Conservation (phyloP, 176 grass and related monocot genomes). For the Guadua angustifolia region DNA sequence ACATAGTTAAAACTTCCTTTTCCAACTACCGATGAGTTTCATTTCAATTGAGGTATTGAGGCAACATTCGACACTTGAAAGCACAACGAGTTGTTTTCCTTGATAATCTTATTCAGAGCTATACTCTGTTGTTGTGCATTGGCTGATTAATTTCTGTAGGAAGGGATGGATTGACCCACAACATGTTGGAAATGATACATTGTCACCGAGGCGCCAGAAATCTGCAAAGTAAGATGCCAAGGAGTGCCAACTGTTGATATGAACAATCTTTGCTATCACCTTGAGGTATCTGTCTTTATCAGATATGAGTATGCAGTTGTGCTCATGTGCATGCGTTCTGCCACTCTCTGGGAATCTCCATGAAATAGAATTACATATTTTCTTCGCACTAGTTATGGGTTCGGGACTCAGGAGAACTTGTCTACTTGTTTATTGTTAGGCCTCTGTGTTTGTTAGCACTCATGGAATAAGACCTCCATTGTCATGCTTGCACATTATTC, state of each 20-base stretch:
- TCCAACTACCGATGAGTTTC: background rate
- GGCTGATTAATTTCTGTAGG: conserved; percentile 57
- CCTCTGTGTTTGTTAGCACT: conserved; percentile 31
- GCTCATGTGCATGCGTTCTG: conserved; percentile 14
- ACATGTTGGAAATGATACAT: conserved; percentile 98
- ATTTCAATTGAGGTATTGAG: conserved; percentile 12
- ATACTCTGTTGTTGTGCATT: conserved; percentile 26
- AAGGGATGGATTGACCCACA: conserved; percentile 98
- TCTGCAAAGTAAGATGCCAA: conserved; percentile 95
- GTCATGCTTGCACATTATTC: conserved; percentile 21
- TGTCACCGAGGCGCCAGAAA: conserved; percentile 90
- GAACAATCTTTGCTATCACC: conserved; percentile 77
- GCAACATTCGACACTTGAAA: background rate
- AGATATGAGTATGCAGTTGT: conserved; percentile 20
- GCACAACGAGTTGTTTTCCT: background rate
- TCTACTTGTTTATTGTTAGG: conserved; percentile 25
- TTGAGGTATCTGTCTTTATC: conserved; percentile 63
- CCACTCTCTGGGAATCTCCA: background rate
- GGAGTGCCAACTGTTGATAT: conserved; percentile 96
- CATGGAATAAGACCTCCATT: conserved; percentile 26
- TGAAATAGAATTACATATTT: conserved; percentile 14
- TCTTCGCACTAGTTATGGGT: conserved; percentile 16
- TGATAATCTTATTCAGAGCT: conserved; percentile 19
- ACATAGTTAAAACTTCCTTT: conserved; percentile 18
- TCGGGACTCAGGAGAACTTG: conserved; percentile 6